phyloP scores from a whole-genome alignment of 345 rosid species.

The Cardamine resedifolia region DNA sequence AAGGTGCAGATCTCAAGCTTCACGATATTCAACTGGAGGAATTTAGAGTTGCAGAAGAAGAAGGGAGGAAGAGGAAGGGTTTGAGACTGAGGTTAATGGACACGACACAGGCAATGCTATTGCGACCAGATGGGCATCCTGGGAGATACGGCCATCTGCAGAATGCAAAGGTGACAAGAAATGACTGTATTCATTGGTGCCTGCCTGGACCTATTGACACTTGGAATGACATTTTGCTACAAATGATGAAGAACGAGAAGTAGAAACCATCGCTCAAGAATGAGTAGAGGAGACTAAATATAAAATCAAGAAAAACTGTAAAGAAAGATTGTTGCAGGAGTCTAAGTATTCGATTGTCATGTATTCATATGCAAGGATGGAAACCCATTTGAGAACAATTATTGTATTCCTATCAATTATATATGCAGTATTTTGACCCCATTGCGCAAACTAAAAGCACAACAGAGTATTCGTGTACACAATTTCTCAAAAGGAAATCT shows the following conservation, averaged over 20 bases:
- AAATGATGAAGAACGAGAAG: slow-evolving; percentile 48
- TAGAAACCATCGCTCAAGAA: slow-evolving; percentile 12
- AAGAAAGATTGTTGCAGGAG: slow-evolving; percentile 13
- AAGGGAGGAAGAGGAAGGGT: slow-evolving; percentile 55
- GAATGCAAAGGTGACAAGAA: slow-evolving; percentile 35
- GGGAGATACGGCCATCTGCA: slow-evolving; percentile 62
- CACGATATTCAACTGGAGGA: slow-evolving; percentile 71
- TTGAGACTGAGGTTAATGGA: slow-evolving; percentile 58
- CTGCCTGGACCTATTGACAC: slow-evolving; percentile 77
- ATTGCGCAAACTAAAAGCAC: slow-evolving; percentile 26
- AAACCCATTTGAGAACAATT: slow-evolving; percentile 8
- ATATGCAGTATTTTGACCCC: slow-evolving; percentile 26
- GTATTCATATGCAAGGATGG: slow-evolving; percentile 9
- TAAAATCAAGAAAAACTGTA: slow-evolving; percentile 11
- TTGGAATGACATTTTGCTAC: slow-evolving; percentile 69
- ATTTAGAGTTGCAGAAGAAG: slow-evolving; percentile 50
- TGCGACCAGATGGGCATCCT: slow-evolving; percentile 86
- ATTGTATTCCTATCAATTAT: slow-evolving; percentile 24
- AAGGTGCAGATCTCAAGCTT: slow-evolving; percentile 52
- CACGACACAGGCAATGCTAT: slow-evolving; percentile 52
- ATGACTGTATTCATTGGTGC: slow-evolving; percentile 90
- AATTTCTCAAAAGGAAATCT: slow-evolving; percentile 71
- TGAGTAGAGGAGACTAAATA: not conserved
- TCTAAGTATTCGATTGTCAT: slow-evolving; percentile 14
- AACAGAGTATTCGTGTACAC: slow-evolving; percentile 30